phyloP scores from a whole-genome alignment of 768 basidiomycete species.

The Mycena epipterygia region DNA sequence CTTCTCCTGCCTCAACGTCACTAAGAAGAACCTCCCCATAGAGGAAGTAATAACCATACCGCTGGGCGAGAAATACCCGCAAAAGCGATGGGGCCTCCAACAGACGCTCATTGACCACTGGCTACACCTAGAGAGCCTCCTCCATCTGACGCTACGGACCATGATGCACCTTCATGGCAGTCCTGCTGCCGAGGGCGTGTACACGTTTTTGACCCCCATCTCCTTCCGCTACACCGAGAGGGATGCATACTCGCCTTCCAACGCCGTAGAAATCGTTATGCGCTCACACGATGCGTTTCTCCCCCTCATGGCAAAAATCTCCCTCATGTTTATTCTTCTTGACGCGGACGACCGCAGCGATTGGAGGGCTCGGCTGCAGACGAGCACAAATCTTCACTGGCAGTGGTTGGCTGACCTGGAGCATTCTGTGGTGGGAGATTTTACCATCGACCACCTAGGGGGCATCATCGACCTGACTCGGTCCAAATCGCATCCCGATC shows the following conservation, averaged over 20 bases:
- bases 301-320: constrained; percentile 26
- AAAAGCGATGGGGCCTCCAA: constrained; percentile 25
- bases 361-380: constrained; percentile 18
- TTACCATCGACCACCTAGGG: constrained; percentile 26
- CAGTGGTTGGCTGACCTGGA: constrained; percentile 31
- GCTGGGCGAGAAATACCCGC: not conserved
- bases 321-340: constrained; percentile 26
- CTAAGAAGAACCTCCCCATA: constrained; percentile 19
- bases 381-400: constrained; percentile 6
- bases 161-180: constrained; percentile 24
- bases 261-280: constrained; percentile 17
- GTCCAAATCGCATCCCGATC: constrained; percentile 20
- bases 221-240: constrained; percentile 25
- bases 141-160: constrained; percentile 18
- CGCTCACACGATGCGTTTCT: constrained; percentile 32
- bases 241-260: constrained; percentile 4
- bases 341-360: constrained; percentile 9
- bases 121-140: constrained; percentile 28
- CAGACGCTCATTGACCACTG: constrained; percentile 22
- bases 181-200: constrained; percentile 21
- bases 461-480: constrained; percentile 32
- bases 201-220: constrained; percentile 15
- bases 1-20: constrained; percentile 28
- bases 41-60: not conserved
- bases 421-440: constrained; percentile 27